Conservation (phyloP, 2,329 filamentous ascomycete species). For the Davidsoniella neocaledoniae region DNA sequence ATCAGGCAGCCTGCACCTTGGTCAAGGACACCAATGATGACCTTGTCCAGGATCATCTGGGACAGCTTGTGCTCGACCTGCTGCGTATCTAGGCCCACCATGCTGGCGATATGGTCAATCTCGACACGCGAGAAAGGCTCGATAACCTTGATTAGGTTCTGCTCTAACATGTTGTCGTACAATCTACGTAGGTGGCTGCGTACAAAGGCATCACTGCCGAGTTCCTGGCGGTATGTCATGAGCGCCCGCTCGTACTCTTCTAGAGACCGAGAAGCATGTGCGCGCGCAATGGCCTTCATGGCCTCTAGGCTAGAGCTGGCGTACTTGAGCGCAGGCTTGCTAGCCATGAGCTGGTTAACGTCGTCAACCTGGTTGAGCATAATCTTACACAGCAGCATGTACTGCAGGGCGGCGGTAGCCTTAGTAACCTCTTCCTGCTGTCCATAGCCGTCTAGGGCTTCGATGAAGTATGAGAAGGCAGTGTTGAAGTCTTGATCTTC, state of each 20-base stretch:
- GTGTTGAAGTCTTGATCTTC: constrained; percentile 99
- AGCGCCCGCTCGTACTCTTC: constrained; percentile 95
- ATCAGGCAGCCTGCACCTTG: constrained; percentile 96
- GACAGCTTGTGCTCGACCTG: constrained; percentile 97
- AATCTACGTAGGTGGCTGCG: constrained; percentile 88
- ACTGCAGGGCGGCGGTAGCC: constrained; percentile 94
- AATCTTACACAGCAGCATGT: constrained; percentile 99
- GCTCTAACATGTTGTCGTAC: constrained; percentile 97
- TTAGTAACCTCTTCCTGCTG: constrained; percentile 73
- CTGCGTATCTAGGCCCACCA: constrained; percentile 89
- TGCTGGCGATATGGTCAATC: constrained; percentile 90
- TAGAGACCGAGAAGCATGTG: constrained; percentile 85
- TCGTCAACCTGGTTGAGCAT: constrained; percentile 97
- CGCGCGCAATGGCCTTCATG: constrained; percentile 96
- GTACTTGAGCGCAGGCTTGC: constrained; percentile 94
- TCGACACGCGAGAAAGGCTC: constrained; percentile 96
- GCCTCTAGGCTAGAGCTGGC: constrained; percentile 90
- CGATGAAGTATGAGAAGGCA: constrained; percentile 97
- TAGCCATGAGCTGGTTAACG: constrained; percentile 84
- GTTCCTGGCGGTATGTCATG: constrained; percentile 77
- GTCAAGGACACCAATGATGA: constrained; percentile 92
- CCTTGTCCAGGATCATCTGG: constrained; percentile 99
- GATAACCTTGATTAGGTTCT: constrained; percentile 99
- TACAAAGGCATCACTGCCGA: constrained; percentile 89
- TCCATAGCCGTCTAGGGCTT: constrained; percentile 93